These are phyloP conservation scores for Neurospora sp. DNA, from an alignment of 2,329 filamentous ascomycete species.

Conservation along the genomic window DNA sequence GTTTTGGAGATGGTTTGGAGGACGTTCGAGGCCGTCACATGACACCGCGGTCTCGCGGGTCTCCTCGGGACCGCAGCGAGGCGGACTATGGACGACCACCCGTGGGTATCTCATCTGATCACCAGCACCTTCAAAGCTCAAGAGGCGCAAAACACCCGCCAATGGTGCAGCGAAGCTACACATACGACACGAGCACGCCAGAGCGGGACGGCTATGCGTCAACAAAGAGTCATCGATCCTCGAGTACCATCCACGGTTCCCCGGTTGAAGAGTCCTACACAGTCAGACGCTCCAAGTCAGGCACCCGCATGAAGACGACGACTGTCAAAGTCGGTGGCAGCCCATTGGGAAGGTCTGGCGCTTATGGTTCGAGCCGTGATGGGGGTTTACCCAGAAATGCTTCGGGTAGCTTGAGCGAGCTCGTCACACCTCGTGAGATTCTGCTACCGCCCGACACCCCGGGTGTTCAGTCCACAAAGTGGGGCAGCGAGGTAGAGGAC, in stretches of 20 bases:
- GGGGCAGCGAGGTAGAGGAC: constrained; percentile 20
- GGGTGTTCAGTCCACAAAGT: constrained; percentile 2
- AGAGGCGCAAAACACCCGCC: constrained; percentile 19
- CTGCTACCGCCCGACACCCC: neutral
- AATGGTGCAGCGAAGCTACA: constrained; percentile 21
- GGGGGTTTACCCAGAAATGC: constrained; percentile 10
- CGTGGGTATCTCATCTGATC: constrained; percentile 14
- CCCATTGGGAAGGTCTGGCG: constrained; percentile 8
- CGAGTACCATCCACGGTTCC: constrained; percentile 24
- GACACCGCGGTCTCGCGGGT: constrained; percentile 27
- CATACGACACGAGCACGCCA: constrained; percentile 15
- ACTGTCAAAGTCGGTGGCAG: constrained; percentile 13
- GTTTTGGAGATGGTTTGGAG: constrained; percentile 20
- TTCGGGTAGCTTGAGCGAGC: neutral
- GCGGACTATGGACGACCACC: constrained; percentile 19
- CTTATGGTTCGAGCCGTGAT: constrained; percentile 12
- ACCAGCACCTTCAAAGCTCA: constrained; percentile 19
- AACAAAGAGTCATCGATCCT: constrained; percentile 28
- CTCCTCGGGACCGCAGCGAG: constrained; percentile 32
- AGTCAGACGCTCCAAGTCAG: constrained; percentile 22
- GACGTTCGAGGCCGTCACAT: constrained; percentile 31
- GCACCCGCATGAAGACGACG: constrained; percentile 19
- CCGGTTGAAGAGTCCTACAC: constrained; percentile 18
- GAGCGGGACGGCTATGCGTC: constrained; percentile 37
- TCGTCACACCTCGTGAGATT: neutral